Evolutionary conservation across 352 stramenopile genomes (phyloP), one percentile per base, ranked within the genome.

Genomic region (Elongisporangium prolatum): DNA sequence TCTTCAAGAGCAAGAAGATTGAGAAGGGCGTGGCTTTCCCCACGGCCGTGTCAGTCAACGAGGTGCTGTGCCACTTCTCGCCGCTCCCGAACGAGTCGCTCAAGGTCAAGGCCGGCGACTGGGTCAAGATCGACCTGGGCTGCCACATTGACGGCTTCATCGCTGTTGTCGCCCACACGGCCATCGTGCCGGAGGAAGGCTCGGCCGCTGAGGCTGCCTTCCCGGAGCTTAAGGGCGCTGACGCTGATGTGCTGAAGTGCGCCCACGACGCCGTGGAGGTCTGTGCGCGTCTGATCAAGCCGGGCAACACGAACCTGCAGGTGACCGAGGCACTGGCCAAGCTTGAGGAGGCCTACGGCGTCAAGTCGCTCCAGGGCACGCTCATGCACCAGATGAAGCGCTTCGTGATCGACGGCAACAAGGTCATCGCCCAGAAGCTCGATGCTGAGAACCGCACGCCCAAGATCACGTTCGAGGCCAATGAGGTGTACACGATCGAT

Each of bases 101-200:
- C 47, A 63, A 47, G 34, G 63, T 95, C 22, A 75, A 92, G 74
- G 86, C 82, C 16, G 86, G 86, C 38, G 86, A 95, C 72, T 93
- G 84, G 84, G 86, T 95, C 64, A 95, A 95, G 72, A 93, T 95
- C 63, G 98, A 99, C 84, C 72, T 99, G 48, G 98, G 97, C 55
- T 99, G 96, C 75, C 97, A 99, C 86, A 98, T 99, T 69, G 97
- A 99, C 71, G 97, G 97, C 59, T 99, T 98, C 88, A 98, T 99
- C 67, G 96, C 97, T 18, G 93, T 99, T 8, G 96, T 97, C 13
- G 97, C 97, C 9, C 97, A 99, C 83, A 99, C 97, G 48, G 74
- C 92, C 20, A 89, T 99, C 22, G 95, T 99, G n/a, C 82, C 81
- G 3, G 80, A 80, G 10, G 81, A 96, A 47, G 82, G 80, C 14